These are phyloP conservation scores for Saccharomyces pastorianus DNA, from an alignment of 1,139 yeast genomes.

Conservation along the genomic window DNA sequence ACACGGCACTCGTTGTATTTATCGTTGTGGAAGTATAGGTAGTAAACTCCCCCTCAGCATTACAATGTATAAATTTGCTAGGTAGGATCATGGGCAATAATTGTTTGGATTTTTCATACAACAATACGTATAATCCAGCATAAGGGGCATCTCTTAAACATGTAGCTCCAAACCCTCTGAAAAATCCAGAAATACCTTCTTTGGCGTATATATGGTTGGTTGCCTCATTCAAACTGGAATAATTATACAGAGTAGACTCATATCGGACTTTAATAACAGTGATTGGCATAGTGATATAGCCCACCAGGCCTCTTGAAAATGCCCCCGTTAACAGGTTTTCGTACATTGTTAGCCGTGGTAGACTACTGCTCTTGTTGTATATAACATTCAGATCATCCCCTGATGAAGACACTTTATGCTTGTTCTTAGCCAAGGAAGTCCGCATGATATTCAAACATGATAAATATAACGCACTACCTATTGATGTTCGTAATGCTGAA, in stretches of 20 bases:
- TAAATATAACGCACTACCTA: slow-evolving; percentile 83
- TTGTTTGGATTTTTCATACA: slow-evolving; percentile 68
- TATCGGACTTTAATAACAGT: slow-evolving; percentile 86
- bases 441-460: slow-evolving; percentile 62
- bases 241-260: slow-evolving; percentile 69
- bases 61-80: slow-evolving; percentile 14
- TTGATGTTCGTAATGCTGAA: slow-evolving; percentile 78
- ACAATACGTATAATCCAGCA: slow-evolving; percentile 83
- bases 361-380: slow-evolving; percentile 27
- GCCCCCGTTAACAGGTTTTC: slow-evolving; percentile 77
- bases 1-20: slow-evolving; percentile 62
- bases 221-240: slow-evolving; percentile 60
- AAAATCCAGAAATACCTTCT: slow-evolving; percentile 60
- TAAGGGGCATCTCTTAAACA: slow-evolving; percentile 89
- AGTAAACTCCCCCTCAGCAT: slow-evolving; percentile 24
- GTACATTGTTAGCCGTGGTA: slow-evolving; percentile 64
- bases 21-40: slow-evolving; percentile 46
- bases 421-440: slow-evolving; percentile 39
- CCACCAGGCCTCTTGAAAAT: slow-evolving; percentile 71
- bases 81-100: slow-evolving; percentile 33
- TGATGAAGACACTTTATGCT: slow-evolving; percentile 3
- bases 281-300: slow-evolving; percentile 89
- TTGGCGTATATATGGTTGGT: slow-evolving; percentile 44
- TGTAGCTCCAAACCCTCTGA: slow-evolving; percentile 82
- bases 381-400: neutral